Evolutionary conservation across 2,329 filamentous ascomycete species (phyloP), one percentile per base, ranked within the genome.

Genomic region (Xylaria sp.): DNA sequence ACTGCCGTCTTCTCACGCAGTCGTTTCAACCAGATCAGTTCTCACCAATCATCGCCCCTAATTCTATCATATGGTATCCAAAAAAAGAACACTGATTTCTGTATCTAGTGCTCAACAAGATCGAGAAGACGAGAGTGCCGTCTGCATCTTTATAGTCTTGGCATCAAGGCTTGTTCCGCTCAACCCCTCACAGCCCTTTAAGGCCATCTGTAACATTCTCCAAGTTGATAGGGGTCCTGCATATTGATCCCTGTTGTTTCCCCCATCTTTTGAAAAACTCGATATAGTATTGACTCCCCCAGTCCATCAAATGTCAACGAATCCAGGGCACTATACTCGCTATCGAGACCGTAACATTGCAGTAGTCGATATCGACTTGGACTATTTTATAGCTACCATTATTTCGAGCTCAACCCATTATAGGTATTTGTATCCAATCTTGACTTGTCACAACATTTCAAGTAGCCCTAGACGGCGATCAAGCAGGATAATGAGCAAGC

Each of bases 381-480:
- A 13, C 10, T 20, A 6, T 23, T 5, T 32, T 52, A 4, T 58
- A 25, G 23, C 23, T 32, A 50, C 15, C 34, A 20, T 15, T 41
- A 23, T 34, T n/a, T 36, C 23, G 15, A 9, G 20, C 34, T 5
- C 2, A 34, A 55, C 8, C 13, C 3, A 43, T 39, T n/a, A 43
- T 20, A 15, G 34, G 25, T 34, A 30, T 25, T 9, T 39, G 36
- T 20, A 18, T 6, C 59, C 45, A 30, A 28, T 57, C 5, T 36
- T n/a, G 15, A 25, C 30, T 46, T 18, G 32, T 60, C 34, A 56
- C 41, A 39, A 32, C 32, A 57, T 60, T 15, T 64, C 50, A 43
- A 39, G 30, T 23, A 30, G 72, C 61, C 73, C 74, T 64, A n/a
- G 72, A 58, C 43, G 74, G 45, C 62, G 73, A 76, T 76, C 73